These are phyloP conservation scores for Yamadazyma philogaea DNA, from an alignment of 805 yeast genomes.

Conservation along the genomic window DNA sequence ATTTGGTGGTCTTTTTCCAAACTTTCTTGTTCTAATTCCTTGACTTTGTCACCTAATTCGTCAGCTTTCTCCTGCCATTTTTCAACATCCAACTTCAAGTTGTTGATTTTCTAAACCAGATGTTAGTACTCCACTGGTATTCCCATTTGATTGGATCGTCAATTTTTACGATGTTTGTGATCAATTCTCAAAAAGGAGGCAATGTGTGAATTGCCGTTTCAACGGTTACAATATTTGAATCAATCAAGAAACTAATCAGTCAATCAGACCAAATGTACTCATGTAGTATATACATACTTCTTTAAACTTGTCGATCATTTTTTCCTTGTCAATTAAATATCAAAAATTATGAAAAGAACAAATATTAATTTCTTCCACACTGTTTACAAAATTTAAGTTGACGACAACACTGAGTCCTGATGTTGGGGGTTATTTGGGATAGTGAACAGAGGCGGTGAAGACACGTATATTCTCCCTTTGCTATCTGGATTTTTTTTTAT, in stretches of 20 bases:
- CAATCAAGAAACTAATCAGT: conserved; percentile 1
- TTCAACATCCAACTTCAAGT: conserved; percentile 92
- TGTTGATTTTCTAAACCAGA: conserved; percentile 65
- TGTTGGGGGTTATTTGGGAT: conserved; percentile 2
- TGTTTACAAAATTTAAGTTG: conserved; percentile 10
- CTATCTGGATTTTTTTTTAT: not conserved
- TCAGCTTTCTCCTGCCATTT: conserved; percentile 97
- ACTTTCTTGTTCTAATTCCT: conserved; percentile 88
- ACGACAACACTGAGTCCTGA: conserved; percentile 11
- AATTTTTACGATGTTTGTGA: not conserved
- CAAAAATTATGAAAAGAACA: conserved; percentile 9
- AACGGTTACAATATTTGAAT: not conserved
- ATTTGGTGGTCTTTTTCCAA: conserved; percentile 93
- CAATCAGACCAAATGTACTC: not conserved
- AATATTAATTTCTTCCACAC: conserved; percentile 5
- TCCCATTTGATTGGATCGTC: not conserved
- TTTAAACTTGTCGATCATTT: conserved; percentile 55
- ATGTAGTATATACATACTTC: conserved; percentile 42
- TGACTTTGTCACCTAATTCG: conserved; percentile 74
- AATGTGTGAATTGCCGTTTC: conserved; percentile 1
- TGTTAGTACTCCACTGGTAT: conserved; percentile 10
- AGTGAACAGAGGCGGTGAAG: not conserved
- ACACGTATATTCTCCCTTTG: not conserved
- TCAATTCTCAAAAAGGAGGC: not conserved
- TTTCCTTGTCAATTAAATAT: not conserved